phyloP scores from a whole-genome alignment of 2,329 filamentous ascomycete species.

The Neoarthrinium moseri region DNA sequence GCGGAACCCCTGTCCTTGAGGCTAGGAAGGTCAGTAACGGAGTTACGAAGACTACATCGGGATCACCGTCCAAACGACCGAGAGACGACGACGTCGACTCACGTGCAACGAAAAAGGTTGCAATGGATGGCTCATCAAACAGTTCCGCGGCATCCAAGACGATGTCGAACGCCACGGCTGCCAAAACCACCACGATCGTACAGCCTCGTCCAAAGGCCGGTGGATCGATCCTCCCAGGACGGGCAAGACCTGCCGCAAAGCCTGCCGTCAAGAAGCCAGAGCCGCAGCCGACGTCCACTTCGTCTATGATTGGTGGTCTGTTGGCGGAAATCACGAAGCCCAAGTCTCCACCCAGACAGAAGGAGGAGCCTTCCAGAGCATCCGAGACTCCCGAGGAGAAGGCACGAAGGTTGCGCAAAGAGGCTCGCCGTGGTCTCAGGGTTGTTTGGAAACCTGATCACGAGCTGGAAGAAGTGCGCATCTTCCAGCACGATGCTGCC shows the following conservation, averaged over 20 bases:
- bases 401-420: constrained; percentile 68
- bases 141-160: constrained; percentile 31
- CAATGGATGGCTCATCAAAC: constrained; percentile 14
- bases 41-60: neutral
- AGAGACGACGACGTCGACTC: constrained; percentile 13
- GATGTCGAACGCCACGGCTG: constrained; percentile 15
- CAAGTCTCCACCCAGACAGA: constrained; percentile 46
- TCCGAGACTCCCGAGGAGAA: constrained; percentile 68
- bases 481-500: constrained; percentile 70
- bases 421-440: constrained; percentile 66
- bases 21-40: constrained; percentile 2
- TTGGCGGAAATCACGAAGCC: constrained; percentile 50
- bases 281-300: constrained; percentile 30
- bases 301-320: constrained; percentile 53
- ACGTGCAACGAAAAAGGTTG: constrained; percentile 14
- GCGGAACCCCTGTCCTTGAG: neutral
- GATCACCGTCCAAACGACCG: constrained; percentile 10
- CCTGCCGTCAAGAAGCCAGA: constrained; percentile 37
- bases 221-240: constrained; percentile 43
- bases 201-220: constrained; percentile 23
- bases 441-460: constrained; percentile 70
- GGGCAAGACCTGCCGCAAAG: constrained; percentile 43
- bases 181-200: constrained; percentile 14
- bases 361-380: constrained; percentile 43
- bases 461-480: constrained; percentile 63